These are phyloP conservation scores for Stereum hirsutum DNA, from an alignment of 1,284 basidiomycete species.

Conservation along the genomic window DNA sequence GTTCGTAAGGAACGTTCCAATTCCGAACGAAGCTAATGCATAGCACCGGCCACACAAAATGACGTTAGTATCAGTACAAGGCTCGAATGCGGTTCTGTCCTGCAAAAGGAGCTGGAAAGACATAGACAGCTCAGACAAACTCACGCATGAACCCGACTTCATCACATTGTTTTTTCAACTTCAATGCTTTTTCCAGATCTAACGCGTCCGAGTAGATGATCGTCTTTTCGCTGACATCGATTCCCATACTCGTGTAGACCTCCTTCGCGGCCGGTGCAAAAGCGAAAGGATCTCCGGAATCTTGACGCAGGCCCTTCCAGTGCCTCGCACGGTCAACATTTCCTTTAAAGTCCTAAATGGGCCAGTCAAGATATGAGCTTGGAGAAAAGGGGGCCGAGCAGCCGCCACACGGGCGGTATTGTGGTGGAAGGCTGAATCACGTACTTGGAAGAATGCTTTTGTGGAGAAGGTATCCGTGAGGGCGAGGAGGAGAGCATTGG, in stretches of 20 bases:
- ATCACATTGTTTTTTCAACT: slow-evolving; percentile 63
- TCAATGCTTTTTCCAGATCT: slow-evolving; percentile 61
- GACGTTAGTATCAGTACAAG: too few species aligned
- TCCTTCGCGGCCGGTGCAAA: slow-evolving; percentile 70
- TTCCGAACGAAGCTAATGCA: slow-evolving; percentile 66
- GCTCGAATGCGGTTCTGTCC: too few species aligned
- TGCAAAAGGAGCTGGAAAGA: not conserved
- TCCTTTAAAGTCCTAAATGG: slow-evolving; percentile 49
- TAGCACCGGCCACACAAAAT: not conserved
- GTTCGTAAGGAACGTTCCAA: slow-evolving; percentile 88
- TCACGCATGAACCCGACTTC: slow-evolving; percentile 68
- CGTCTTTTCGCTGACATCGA: slow-evolving; percentile 56
- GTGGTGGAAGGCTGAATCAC: slow-evolving; percentile 4
- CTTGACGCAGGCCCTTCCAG: slow-evolving; percentile 86
- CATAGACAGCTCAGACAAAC: slow-evolving; percentile 14
- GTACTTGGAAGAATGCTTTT: slow-evolving; percentile 69
- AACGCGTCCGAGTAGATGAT: slow-evolving; percentile 83
- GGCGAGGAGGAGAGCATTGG: slow-evolving; percentile 52
- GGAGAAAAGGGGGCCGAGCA: not conserved
- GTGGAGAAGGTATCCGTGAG: slow-evolving; percentile 93
- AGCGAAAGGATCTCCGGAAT: slow-evolving; percentile 79
- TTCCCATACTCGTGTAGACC: slow-evolving; percentile 58
- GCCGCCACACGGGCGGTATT: too few species aligned
- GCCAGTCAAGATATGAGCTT: not conserved
- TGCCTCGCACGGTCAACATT: slow-evolving; percentile 52